A percentile compares a stretch with the other conserved stretches of the same genome.
phyloP scores from a whole-genome alignment of 1,284 basidiomycete genomes.

The Wolfiporia cocos region DNA sequence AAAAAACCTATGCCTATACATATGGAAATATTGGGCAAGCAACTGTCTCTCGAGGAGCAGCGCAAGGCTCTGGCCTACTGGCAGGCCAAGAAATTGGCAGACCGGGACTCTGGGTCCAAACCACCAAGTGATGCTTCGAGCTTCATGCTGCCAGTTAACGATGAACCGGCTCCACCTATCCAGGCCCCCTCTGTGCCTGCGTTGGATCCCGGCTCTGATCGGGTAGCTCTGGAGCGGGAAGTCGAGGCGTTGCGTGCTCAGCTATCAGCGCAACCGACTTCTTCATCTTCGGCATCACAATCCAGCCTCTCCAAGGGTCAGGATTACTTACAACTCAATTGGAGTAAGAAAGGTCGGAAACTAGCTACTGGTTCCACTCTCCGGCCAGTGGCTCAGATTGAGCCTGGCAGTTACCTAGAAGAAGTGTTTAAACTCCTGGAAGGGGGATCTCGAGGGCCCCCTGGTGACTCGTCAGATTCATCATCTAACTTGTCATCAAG shows the following conservation, averaged over 20 bases:
- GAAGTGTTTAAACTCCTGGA: conserved; percentile 1
- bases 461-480: neutral
- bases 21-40: neutral
- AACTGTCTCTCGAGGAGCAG: conserved; percentile 2
- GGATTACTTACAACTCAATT: too few species aligned
- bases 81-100: neutral
- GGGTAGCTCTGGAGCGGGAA: neutral
- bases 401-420: conserved; percentile 11
- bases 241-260: neutral
- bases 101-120: neutral
- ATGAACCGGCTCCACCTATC: too few species aligned
- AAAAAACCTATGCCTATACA: neutral
- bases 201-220: neutral
- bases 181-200: too few species aligned
- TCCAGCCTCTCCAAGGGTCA: too few species aligned
- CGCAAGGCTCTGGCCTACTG: neutral
- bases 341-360: too few species aligned
- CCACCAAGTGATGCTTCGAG: too few species aligned
- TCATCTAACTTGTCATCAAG: neutral
- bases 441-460: neutral
- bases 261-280: neutral
- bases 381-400: conserved; percentile 8
- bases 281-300: neutral
- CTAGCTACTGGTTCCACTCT: neutral
- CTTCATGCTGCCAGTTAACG: too few species aligned